Evolutionary conservation across 2,329 filamentous ascomycete genomes (phyloP).

Genomic region (Xylariales sp.): DNA sequence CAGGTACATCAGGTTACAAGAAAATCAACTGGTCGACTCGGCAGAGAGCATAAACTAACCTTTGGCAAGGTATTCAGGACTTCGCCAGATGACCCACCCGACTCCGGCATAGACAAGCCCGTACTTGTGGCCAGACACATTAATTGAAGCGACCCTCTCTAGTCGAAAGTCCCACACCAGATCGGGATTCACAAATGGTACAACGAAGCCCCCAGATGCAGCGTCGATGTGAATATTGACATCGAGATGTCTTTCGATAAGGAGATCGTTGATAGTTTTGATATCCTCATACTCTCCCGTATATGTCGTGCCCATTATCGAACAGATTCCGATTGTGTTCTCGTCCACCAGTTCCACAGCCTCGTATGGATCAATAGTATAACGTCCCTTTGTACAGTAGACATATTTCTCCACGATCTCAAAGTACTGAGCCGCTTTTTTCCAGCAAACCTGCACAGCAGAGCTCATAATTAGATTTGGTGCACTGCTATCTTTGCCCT

Average conservation of each 20-base stretch:
- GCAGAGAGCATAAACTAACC: too few relatives aligned
- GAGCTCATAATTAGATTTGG: too few relatives aligned
- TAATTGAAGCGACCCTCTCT: conserved; percentile 62
- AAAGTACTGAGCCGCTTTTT: too few relatives aligned
- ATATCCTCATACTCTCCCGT: conserved; percentile 72
- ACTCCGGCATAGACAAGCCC: conserved; percentile 50
- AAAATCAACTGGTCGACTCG: too few relatives aligned
- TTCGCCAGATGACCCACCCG: conserved; percentile 64
- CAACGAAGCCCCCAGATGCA: conserved; percentile 58
- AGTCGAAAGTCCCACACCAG: conserved; percentile 53
- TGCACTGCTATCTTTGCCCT: too few relatives aligned
- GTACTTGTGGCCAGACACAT: conserved; percentile 56
- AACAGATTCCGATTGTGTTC: conserved; percentile 71
- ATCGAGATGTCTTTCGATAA: conserved; percentile 59
- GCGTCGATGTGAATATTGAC: conserved; percentile 61
- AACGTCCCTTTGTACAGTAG: too few relatives aligned
- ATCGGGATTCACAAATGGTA: conserved; percentile 53
- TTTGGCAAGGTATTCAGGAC: conserved; percentile 60
- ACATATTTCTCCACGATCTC: too few relatives aligned
- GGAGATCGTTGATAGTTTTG: conserved; percentile 59
- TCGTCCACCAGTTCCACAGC: too few relatives aligned
- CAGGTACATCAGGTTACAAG: too few relatives aligned
- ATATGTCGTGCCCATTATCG: conserved; percentile 68
- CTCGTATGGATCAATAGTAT: too few relatives aligned
- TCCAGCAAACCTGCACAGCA: too few relatives aligned